Percentiles rank a stretch among this genome's conserved stretches.
Evolutionary conservation across 2,329 filamentous ascomycete species (phyloP).

Genomic region (Davidsoniella neocaledoniae): DNA sequence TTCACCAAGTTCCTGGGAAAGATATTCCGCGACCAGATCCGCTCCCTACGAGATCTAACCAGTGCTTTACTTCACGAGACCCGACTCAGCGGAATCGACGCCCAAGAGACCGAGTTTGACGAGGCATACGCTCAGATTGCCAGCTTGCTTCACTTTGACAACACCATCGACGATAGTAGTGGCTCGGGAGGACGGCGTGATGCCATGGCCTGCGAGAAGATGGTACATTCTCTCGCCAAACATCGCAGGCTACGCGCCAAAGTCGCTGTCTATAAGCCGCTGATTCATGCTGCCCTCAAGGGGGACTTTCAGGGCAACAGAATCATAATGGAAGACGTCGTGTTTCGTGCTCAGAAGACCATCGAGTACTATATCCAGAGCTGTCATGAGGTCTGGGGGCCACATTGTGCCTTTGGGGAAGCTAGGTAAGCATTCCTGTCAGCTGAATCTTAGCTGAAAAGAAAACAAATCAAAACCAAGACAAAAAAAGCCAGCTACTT

Average conservation of each 20-base stretch:
- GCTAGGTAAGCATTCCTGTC: not conserved
- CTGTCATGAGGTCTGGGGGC: slow-evolving; percentile 1
- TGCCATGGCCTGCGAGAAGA: no score
- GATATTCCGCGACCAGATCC: slow-evolving; percentile 8
- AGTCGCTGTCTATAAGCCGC: no score
- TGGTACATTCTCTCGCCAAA: no score
- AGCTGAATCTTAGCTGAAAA: not conserved
- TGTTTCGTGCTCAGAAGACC: not conserved
- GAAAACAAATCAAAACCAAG: not conserved
- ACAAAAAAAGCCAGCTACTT: not conserved
- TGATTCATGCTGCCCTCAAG: no score
- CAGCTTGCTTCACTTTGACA: no score
- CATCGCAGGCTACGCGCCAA: no score
- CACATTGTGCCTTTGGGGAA: not conserved
- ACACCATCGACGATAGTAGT: no score
- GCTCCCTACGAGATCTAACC: not conserved
- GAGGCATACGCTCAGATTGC: no score
- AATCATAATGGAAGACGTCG: not conserved
- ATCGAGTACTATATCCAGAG: not conserved
- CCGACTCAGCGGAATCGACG: no score
- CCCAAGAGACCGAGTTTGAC: no score
- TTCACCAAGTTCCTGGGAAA: not conserved
- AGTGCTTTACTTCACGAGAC: not conserved
- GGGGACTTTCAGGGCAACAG: no score
- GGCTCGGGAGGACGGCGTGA: no score